These are phyloP conservation scores for Diutina siamensis DNA, from an alignment of 1,139 yeast genomes.

Conservation along the genomic window DNA sequence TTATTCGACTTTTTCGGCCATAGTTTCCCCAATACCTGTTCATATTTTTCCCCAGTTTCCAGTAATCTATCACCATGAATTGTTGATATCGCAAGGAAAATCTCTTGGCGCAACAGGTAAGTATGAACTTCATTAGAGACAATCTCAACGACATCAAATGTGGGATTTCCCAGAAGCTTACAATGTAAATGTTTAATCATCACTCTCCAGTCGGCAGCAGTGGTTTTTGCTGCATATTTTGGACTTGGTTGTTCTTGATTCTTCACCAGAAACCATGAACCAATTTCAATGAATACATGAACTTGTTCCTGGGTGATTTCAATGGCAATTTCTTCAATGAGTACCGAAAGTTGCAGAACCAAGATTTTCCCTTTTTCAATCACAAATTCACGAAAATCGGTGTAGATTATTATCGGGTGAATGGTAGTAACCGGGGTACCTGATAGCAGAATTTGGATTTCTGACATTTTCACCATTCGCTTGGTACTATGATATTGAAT, in stretches of 20 bases:
- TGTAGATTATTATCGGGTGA: background rate
- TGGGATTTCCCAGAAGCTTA: background rate
- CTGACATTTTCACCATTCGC: background rate
- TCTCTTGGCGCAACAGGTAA: background rate
- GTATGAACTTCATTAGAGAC: background rate
- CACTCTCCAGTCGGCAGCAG: background rate
- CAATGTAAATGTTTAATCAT: background rate
- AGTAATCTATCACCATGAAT: background rate
- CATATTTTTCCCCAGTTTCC: slow-evolving; percentile 17
- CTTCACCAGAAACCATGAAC: background rate
- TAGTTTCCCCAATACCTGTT: background rate
- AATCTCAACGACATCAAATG: background rate
- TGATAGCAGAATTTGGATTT: background rate
- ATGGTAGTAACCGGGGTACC: background rate
- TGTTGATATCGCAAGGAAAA: background rate
- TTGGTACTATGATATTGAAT: background rate
- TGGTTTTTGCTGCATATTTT: background rate
- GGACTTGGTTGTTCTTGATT: too few relatives aligned
- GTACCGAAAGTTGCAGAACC: background rate
- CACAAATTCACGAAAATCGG: background rate
- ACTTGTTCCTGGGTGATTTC: background rate
- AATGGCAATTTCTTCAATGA: background rate
- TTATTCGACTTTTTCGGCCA: background rate
- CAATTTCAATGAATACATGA: background rate
- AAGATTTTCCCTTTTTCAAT: background rate